Evolutionary conservation across 2,329 filamentous ascomycete species (phyloP).

Genomic region (Graphium sp.): DNA sequence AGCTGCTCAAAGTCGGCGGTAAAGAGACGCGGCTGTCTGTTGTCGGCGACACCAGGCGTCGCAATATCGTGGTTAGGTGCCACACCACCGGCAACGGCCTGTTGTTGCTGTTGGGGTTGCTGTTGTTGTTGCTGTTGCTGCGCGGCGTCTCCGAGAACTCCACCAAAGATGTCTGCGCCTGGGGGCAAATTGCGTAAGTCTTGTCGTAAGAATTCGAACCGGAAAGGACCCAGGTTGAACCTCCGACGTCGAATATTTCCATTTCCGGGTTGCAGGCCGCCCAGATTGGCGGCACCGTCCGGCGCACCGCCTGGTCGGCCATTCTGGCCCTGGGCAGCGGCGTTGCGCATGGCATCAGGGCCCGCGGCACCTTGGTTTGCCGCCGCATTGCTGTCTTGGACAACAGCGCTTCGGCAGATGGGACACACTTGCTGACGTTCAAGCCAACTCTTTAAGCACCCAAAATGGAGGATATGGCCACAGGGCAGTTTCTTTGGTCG

Average conservation of each 20-base stretch:
- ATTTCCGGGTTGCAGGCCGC: constrained; percentile 2
- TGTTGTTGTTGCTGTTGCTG: constrained; percentile 3
- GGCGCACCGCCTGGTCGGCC: constrained; percentile 1
- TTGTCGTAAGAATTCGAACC: constrained; percentile 5
- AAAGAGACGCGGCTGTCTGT: constrained; percentile 2
- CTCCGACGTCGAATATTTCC: constrained; percentile 11
- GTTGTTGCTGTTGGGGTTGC: neutral
- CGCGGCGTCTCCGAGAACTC: too few relatives aligned
- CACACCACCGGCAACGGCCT: constrained; percentile 1
- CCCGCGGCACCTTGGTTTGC: too few relatives aligned
- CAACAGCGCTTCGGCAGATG: constrained; percentile 77
- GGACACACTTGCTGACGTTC: constrained; percentile 96
- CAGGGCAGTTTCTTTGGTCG: constrained; percentile 93
- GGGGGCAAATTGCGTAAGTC: constrained; percentile 3
- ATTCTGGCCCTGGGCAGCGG: constrained; percentile 15
- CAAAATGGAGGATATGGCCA: constrained; percentile 86
- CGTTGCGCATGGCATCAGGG: constrained; percentile 14
- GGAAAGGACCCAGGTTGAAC: constrained; percentile 13
- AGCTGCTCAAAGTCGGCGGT: constrained; percentile 33
- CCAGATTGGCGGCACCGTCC: constrained; percentile 1
- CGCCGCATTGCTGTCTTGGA: constrained; percentile 38
- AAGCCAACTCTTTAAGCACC: constrained; percentile 91
- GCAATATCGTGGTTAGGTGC: neutral
- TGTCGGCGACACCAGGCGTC: neutral
- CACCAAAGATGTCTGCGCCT: constrained; percentile 2